phyloP scores from a whole-genome alignment of 257 asterid genomes.

The Linaria vulgaris region DNA sequence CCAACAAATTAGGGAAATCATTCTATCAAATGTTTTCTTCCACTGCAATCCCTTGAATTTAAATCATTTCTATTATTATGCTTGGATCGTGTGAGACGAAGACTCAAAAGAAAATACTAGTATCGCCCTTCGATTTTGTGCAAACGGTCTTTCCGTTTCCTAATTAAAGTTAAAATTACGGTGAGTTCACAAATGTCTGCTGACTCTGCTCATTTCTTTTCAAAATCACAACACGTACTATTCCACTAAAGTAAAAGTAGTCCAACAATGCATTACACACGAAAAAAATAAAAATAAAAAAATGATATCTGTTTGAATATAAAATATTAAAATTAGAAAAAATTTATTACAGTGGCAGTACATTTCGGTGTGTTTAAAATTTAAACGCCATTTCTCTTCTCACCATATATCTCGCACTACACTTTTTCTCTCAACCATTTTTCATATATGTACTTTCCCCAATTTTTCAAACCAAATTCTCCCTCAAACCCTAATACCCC shows the following conservation, averaged over 20 bases:
- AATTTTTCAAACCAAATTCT: conserved; percentile 26
- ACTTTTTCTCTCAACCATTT: conserved; percentile 20
- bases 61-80: no score
- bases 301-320: background rate
- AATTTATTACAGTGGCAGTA: background rate
- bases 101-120: no score
- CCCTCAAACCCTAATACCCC: conserved; percentile 25
- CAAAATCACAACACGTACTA: no score
- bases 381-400: background rate
- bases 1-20: no score
- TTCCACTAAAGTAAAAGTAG: background rate
- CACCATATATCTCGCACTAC: conserved; percentile 12
- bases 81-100: no score
- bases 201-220: no score
- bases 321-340: no score
- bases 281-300: no score
- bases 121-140: no score
- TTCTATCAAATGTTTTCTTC: no score
- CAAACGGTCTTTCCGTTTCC: no score
- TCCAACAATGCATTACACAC: background rate
- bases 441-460: background rate
- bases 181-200: background rate
- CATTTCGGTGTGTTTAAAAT: background rate
- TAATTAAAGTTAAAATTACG: background rate
- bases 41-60: no score